Percentiles rank a stretch among this genome's conserved stretches.
phyloP scores from a whole-genome alignment of 176 grass and related monocot genomes.

The Coix lacrymajobi region DNA sequence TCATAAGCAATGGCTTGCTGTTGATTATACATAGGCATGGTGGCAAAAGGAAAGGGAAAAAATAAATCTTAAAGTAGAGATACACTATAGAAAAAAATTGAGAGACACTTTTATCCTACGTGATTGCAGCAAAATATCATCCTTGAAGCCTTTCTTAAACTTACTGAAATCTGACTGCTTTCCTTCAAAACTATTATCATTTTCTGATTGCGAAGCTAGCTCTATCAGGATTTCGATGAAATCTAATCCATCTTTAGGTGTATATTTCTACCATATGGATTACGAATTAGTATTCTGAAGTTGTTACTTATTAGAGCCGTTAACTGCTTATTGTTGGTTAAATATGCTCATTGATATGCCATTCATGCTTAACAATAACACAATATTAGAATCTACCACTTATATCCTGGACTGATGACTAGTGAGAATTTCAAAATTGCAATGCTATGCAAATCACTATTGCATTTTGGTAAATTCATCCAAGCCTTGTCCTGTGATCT shows the following conservation, averaged over 20 bases:
- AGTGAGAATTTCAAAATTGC: neutral
- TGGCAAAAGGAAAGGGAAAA: too few relatives aligned
- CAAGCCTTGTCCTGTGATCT: neutral
- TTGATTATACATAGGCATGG: neutral
- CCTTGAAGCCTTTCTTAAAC: neutral
- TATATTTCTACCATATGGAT: neutral
- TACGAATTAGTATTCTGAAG: neutral
- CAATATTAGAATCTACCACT: neutral
- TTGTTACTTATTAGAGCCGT: neutral
- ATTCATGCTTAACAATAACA: neutral
- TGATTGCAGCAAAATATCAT: neutral
- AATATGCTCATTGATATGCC: neutral
- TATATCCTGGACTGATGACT: neutral
- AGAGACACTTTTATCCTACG: neutral
- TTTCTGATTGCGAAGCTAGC: neutral
- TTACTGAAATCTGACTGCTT: neutral
- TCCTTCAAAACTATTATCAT: neutral
- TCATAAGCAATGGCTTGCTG: neutral
- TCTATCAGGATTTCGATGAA: neutral
- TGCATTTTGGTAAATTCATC: neutral
- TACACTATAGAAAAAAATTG: neutral
- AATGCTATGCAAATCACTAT: neutral
- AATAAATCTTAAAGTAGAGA: neutral
- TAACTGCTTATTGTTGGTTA: neutral
- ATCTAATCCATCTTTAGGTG: neutral